These are phyloP conservation scores for Tylopilus sp. DNA, from an alignment of 1,284 basidiomycete species.

Conservation along the genomic window DNA sequence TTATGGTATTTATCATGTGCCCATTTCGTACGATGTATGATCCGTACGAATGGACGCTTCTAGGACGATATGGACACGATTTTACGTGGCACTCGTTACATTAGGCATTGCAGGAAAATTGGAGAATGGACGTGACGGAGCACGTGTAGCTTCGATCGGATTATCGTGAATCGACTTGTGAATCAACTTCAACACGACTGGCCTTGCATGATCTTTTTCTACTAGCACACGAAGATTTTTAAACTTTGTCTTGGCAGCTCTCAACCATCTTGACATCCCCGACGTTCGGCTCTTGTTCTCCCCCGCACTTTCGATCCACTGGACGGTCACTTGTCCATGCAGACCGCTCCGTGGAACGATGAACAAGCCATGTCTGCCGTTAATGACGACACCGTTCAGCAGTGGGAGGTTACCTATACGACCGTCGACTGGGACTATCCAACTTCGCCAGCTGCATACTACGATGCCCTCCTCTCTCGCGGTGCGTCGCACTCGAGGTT, in stretches of 20 bases:
- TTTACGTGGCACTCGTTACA: not conserved
- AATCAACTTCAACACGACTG: not conserved
- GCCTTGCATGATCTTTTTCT: constrained; percentile 12
- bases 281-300: constrained; percentile 6
- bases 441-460: constrained; percentile 18
- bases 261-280: not conserved
- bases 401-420: constrained; percentile 26
- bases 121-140: not conserved
- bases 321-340: constrained; percentile 26
- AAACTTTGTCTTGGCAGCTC: not conserved
- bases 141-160: constrained; percentile 42
- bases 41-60: not conserved
- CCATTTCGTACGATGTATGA: not conserved
- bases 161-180: constrained; percentile 27
- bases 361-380: constrained; percentile 6
- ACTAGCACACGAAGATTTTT: not conserved
- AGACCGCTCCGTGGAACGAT: constrained; percentile 6
- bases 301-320: constrained; percentile 11
- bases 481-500: constrained; percentile 43
- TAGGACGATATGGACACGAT: not conserved
- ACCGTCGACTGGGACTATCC: constrained; percentile 40
- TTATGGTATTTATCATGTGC: constrained; percentile 31
- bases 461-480: constrained; percentile 36
- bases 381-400: constrained; percentile 12
- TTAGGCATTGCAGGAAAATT: not conserved